Conservation (phyloP, 2,329 filamentous ascomycete species). For the Sphaerulina musiva region DNA sequence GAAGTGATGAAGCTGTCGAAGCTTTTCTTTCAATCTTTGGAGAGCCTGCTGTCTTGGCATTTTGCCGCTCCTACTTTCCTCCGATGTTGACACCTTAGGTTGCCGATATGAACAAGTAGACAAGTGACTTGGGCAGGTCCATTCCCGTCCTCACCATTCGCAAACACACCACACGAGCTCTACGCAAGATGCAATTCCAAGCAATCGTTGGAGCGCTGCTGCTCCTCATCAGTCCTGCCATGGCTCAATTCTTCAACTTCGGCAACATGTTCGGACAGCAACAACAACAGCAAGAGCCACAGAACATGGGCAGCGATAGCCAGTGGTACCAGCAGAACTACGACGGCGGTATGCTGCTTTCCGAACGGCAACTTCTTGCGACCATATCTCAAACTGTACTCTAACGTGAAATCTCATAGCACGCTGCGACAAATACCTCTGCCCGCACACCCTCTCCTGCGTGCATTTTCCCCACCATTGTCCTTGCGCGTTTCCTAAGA, state of each 20-base stretch:
- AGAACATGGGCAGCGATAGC: constrained; percentile 81
- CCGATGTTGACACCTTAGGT: not conserved
- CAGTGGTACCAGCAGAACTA: constrained; percentile 69
- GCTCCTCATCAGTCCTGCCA: constrained; percentile 52
- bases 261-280: constrained; percentile 83
- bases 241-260: constrained; percentile 86
- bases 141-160: not conserved
- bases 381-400: not conserved
- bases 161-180: not conserved
- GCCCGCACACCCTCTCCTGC: constrained; percentile 87
- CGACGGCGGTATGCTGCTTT: constrained; percentile 51
- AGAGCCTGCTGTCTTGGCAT: not conserved
- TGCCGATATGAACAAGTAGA: constrained; percentile 7
- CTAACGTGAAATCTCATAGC: constrained; percentile 43
- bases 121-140: constrained; percentile 3
- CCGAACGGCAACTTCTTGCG: too few species aligned
- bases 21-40: not conserved
- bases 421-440: constrained; percentile 89
- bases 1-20: constrained; percentile 1
- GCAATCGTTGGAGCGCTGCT: constrained; percentile 39
- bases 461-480: constrained; percentile 97
- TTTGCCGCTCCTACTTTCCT: not conserved
- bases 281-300: constrained; percentile 53
- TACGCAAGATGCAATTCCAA: constrained; percentile 6
- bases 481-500: constrained; percentile 69